Conservation (phyloP, 2,329 filamentous ascomycete species). For the Phoma herbarum region DNA sequence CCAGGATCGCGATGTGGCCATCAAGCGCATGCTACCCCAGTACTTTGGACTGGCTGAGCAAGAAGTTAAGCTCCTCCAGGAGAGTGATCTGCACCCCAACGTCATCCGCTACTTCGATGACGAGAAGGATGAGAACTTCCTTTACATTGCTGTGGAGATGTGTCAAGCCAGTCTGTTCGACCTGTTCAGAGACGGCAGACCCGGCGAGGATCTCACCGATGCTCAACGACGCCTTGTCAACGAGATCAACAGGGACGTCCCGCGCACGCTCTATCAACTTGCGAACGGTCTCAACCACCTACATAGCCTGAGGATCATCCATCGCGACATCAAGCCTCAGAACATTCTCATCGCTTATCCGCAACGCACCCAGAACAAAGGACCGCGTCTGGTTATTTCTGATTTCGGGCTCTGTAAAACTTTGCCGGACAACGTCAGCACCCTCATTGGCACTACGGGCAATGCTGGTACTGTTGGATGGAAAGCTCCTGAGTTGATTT, state of each 20-base stretch:
- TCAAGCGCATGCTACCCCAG: conserved; percentile 95
- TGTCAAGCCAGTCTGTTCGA: conserved; percentile 95
- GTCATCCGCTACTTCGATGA: conserved; percentile 97
- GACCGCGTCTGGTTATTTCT: conserved; percentile 88
- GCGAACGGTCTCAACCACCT: conserved; percentile 88
- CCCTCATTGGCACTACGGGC: conserved; percentile 91
- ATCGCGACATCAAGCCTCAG: conserved; percentile 96
- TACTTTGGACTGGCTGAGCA: conserved; percentile 96
- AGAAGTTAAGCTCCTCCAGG: conserved; percentile 87
- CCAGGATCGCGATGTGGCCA: conserved; percentile 83
- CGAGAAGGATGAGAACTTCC: conserved; percentile 84
- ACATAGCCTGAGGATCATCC: conserved; percentile 91
- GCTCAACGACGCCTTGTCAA: conserved; percentile 73
- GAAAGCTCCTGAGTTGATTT: conserved; percentile 92
- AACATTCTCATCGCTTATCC: conserved; percentile 87
- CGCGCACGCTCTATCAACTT: conserved; percentile 85
- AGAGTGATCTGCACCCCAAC: conserved; percentile 95
- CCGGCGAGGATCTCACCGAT: conserved; percentile 60
- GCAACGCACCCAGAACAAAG: conserved; percentile 72
- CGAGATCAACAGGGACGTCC: conserved; percentile 77
- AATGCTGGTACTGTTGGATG: conserved; percentile 95
- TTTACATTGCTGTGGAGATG: conserved; percentile 95
- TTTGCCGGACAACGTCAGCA: conserved; percentile 91
- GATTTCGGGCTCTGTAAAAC: conserved; percentile 99
- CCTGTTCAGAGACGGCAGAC: conserved; percentile 74